Conservation (phyloP, 805 yeast species). For the Suhomyces canberraensis region DNA sequence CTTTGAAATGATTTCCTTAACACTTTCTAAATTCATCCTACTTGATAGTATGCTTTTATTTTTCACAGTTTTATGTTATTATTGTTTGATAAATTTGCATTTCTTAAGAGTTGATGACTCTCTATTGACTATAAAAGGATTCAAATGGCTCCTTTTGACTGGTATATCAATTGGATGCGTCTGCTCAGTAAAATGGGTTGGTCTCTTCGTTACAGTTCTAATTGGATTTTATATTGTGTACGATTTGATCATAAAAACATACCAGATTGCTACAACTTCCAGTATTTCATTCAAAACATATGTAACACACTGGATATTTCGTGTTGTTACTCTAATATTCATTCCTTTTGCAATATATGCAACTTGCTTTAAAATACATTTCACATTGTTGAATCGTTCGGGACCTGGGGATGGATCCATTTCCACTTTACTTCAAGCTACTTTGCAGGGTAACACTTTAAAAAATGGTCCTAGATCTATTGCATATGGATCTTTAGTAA, state of each 20-base stretch:
- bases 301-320: constrained; percentile 64
- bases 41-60: constrained; percentile 74
- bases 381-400: constrained; percentile 65
- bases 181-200: constrained; percentile 85
- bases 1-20: constrained; percentile 66
- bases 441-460: constrained; percentile 66
- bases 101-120: constrained; percentile 33
- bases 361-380: constrained; percentile 77
- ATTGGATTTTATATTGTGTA: constrained; percentile 58
- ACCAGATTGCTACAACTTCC: constrained; percentile 24
- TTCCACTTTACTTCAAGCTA: constrained; percentile 86
- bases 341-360: constrained; percentile 71
- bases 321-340: constrained; percentile 63
- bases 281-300: constrained; percentile 29
- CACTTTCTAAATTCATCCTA: constrained; percentile 69
- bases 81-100: constrained; percentile 46
- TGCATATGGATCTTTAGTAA: constrained; percentile 58
- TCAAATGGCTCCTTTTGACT: constrained; percentile 54
- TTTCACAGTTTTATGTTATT: constrained; percentile 55
- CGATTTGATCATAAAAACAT: constrained; percentile 48
- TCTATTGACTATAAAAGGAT: constrained; percentile 42
- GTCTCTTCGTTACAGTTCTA: constrained; percentile 60
- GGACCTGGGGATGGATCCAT: constrained; percentile 95
- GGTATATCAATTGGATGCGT: constrained; percentile 79
- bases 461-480: constrained; percentile 65